Percentiles rank a stretch among this genome's conserved stretches.
These are phyloP conservation scores for Cytidiella melzeri DNA, from an alignment of 768 basidiomycete genomes.

Conservation along the genomic window DNA sequence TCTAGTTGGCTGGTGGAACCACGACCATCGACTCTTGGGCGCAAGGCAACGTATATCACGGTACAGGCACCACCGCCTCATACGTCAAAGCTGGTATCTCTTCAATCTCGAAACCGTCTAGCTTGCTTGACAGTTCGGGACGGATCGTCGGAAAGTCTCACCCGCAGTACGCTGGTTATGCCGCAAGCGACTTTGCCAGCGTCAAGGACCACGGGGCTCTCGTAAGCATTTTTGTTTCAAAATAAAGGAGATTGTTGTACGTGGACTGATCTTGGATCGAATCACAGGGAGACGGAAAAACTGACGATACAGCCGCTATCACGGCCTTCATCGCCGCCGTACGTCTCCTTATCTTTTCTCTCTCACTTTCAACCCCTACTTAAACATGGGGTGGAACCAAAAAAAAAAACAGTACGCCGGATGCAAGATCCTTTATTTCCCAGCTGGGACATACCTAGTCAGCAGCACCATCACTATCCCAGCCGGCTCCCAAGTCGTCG, in stretches of 20 bases:
- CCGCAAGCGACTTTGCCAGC: slow-evolving; percentile 62
- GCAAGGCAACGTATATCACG: slow-evolving; percentile 68
- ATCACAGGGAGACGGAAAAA: slow-evolving; percentile 54
- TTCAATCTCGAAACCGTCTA: slow-evolving; percentile 45
- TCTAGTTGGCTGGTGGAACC: slow-evolving; percentile 38
- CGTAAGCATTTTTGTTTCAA: background rate
- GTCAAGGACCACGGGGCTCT: slow-evolving; percentile 63
- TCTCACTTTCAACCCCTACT: too few species aligned
- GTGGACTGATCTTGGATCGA: background rate
- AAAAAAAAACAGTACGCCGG: slow-evolving; percentile 50
- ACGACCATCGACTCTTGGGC: slow-evolving; percentile 63
- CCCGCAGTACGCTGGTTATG: slow-evolving; percentile 54
- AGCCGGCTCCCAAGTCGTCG: slow-evolving; percentile 38
- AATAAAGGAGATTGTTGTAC: too few species aligned
- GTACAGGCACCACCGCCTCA: slow-evolving; percentile 34
- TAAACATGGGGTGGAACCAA: too few species aligned
- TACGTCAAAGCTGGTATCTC: slow-evolving; percentile 50
- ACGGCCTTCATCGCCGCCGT: slow-evolving; percentile 54
- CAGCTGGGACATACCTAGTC: slow-evolving; percentile 52
- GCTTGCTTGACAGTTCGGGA: slow-evolving; percentile 51
- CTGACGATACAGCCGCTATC: slow-evolving; percentile 70
- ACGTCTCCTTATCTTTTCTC: too few species aligned
- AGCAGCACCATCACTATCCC: slow-evolving; percentile 42
- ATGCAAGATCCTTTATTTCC: slow-evolving; percentile 80
- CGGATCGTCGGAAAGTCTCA: slow-evolving; percentile 56